Conservation (phyloP, 2,329 filamentous ascomycete genomes). For the Penicillium glabrum region DNA sequence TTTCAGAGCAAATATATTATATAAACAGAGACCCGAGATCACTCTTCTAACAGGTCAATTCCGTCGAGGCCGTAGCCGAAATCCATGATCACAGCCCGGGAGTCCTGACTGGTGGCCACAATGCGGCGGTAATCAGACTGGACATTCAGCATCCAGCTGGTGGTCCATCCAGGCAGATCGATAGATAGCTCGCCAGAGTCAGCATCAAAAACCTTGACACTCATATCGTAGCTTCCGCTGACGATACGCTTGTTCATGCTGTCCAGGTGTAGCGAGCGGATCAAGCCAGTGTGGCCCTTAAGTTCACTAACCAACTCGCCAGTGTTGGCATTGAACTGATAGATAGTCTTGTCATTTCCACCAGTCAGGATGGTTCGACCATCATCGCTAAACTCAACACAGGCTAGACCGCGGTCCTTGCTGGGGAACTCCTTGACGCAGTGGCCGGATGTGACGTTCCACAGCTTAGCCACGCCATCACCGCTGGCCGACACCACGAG, state of each 20-base stretch:
- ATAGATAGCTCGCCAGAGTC: constrained; percentile 74
- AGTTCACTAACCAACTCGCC: constrained; percentile 80
- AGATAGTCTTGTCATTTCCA: constrained; percentile 92
- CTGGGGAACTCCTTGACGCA: constrained; percentile 87
- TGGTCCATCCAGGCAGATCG: constrained; percentile 91
- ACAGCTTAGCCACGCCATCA: constrained; percentile 89
- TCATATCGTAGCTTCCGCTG: constrained; percentile 91
- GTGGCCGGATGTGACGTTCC: constrained; percentile 87
- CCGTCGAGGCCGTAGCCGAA: constrained; percentile 67
- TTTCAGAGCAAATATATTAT: constrained; percentile 10
- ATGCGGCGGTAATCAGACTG: constrained; percentile 95
- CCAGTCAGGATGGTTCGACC: constrained; percentile 91
- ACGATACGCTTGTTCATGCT: constrained; percentile 81
- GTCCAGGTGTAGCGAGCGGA: constrained; percentile 89
- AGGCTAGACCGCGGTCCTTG: constrained; percentile 90
- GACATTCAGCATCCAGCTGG: constrained; percentile 93
- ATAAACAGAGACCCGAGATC: neutral
- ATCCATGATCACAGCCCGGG: constrained; percentile 89
- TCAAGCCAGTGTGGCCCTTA: constrained; percentile 78
- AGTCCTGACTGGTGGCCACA: constrained; percentile 91
- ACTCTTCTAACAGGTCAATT: constrained; percentile 51
- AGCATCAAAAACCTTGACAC: constrained; percentile 92
- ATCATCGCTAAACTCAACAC: constrained; percentile 94
- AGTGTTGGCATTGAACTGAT: constrained; percentile 92
- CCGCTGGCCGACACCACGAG: constrained; percentile 91